Evolutionary conservation across 495 filamentous ascomycete genomes (phyloP), one percentile per base, ranked within the genome.

Genomic region (Delitschia confertaspora): DNA sequence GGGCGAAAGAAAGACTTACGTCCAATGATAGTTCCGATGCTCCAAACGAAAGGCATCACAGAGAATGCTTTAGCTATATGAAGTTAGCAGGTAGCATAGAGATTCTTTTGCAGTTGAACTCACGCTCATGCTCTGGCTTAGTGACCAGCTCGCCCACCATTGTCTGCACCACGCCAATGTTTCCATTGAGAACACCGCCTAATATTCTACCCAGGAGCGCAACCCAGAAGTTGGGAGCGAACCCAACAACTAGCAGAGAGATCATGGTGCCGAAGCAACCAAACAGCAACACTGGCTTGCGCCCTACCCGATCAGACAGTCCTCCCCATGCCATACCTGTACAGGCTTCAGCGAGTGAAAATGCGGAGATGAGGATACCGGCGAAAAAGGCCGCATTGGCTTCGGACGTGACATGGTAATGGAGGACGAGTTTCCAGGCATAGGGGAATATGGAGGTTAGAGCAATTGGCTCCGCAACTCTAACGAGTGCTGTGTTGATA

Each of bases 21-120:
- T 4, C 85, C 85, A 43, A 88, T 73, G 42, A 88, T 88, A 14
- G 83, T 88, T 24, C 84, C 85, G 45, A 93, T 79, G 20, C 75
- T 80, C 85, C 85, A 93, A 22, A 88, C 80, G 60, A 89, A 89
- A 9, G 85, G 85, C 84, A 89, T 81, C 22, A 91, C 73, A 5
- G 85, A 79, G 60, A 82, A 91, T 17, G 83, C 85, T 52, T 75
- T 72, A 42, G 83, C 82, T 86, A 48, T 45, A 44, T 50, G 33
- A 41, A 37, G 46, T 48, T n/a, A 42, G 27, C 18, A 38, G 39
- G 4, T 10, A 37, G 14, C 3, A 17, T 29, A 45, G 3, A 20
- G 6, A 44, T 0, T 30, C 16, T 17, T n/a, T 39, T 36, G 4
- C 6, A 19, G 41, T 9, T 6, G 23, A 18, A 70, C 82, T 66